phyloP scores from a whole-genome alignment of 345 rosid genomes.

The Jatropha curcas region DNA sequence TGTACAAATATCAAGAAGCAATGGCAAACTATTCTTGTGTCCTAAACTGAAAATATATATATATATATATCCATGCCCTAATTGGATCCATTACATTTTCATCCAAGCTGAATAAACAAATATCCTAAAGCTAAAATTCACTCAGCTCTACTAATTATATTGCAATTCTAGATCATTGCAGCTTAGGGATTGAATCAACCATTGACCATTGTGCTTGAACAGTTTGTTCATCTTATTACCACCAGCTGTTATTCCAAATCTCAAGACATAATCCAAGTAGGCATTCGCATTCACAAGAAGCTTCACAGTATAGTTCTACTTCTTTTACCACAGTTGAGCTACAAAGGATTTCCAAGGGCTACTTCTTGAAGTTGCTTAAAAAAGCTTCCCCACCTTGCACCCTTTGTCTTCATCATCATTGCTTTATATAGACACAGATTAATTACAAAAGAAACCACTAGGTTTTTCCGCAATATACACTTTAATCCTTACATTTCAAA shows the following conservation, averaged over 20 bases:
- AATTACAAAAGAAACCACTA: too few species aligned
- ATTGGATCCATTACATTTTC: neutral
- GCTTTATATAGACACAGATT: neutral
- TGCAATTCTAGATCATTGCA: neutral
- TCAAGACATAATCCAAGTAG: neutral
- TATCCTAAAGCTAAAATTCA: neutral
- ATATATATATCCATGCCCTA: too few species aligned
- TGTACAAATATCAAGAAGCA: neutral
- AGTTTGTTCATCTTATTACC: neutral
- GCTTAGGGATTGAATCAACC: too few species aligned
- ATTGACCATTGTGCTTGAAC: neutral
- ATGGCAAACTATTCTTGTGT: too few species aligned
- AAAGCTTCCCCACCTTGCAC: neutral
- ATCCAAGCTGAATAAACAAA: neutral
- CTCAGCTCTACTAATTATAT: neutral
- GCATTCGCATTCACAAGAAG: neutral
- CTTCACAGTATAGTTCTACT: neutral
- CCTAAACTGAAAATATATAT: too few species aligned
- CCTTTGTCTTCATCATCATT: neutral
- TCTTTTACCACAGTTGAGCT: too few species aligned
- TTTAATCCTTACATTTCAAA: too few species aligned
- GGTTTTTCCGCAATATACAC: too few species aligned
- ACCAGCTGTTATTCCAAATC: neutral
- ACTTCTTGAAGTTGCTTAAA: neutral
- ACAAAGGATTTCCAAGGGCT: neutral